These are phyloP conservation scores for Mentha longifolia DNA, from an alignment of 257 asterid species.

Conservation along the genomic window DNA sequence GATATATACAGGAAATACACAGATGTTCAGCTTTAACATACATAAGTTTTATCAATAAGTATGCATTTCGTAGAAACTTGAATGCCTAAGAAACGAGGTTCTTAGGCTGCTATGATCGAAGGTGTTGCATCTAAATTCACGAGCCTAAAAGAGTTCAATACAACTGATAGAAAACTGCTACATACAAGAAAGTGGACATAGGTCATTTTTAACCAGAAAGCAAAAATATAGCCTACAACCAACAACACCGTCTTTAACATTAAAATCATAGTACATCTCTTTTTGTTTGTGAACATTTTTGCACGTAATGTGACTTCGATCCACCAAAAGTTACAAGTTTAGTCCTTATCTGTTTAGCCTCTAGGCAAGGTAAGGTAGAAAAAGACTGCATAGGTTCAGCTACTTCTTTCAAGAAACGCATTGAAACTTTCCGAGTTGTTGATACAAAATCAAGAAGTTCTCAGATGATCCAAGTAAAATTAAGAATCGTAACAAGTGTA, in stretches of 20 bases:
- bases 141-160: background rate
- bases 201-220: background rate
- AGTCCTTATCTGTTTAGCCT: conserved; percentile 28
- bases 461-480: too few species aligned
- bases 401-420: background rate
- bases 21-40: too few species aligned
- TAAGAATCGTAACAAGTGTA: background rate
- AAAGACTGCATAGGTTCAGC: background rate
- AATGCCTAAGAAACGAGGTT: background rate
- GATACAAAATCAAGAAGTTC: background rate
- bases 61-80: background rate
- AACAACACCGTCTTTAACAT: background rate
- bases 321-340: background rate
- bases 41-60: too few species aligned
- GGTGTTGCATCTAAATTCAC: background rate
- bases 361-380: conserved; percentile 15
- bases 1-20: too few species aligned
- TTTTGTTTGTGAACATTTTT: background rate
- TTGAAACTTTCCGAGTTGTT: background rate
- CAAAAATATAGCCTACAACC: conserved; percentile 10
- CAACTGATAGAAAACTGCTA: background rate
- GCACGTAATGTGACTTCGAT: conserved; percentile 2
- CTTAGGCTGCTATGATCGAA: background rate
- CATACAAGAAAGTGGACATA: background rate
- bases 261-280: background rate